Conservation (phyloP, 768 basidiomycete genomes). For the Paxillus ammoniavirescens region DNA sequence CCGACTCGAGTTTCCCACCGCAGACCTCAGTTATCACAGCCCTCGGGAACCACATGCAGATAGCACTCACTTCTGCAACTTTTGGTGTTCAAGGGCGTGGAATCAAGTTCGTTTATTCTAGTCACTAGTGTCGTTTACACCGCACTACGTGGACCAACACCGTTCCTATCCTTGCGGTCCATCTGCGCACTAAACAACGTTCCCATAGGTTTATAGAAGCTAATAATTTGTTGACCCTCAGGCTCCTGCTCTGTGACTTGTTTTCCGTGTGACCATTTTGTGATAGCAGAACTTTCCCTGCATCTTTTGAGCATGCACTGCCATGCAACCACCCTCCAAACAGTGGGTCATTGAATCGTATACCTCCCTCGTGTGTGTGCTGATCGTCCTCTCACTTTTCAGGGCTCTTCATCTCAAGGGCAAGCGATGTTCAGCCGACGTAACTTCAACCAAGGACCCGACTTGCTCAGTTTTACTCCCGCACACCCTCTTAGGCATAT, state of each 20-base stretch:
- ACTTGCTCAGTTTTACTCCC: not conserved
- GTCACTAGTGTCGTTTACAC: constrained; percentile 10
- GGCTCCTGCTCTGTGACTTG: constrained; percentile 19
- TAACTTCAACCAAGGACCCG: not conserved
- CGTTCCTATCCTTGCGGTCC: not conserved
- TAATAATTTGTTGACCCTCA: constrained; percentile 16
- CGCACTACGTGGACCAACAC: constrained; percentile 14
- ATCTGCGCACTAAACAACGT: not conserved
- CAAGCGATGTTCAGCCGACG: constrained; percentile 7
- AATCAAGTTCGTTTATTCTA: constrained; percentile 14
- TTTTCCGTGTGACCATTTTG: constrained; percentile 23
- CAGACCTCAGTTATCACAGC: not conserved
- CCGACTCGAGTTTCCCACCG: too few species aligned
- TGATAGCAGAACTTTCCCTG: constrained; percentile 14
- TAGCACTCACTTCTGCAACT: not conserved
- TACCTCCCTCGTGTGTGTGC: not conserved
- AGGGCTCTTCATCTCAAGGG: constrained; percentile 32
- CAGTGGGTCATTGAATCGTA: constrained; percentile 23
- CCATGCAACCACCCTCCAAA: constrained; percentile 33
- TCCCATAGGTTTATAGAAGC: constrained; percentile 19
- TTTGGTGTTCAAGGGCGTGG: constrained; percentile 8
- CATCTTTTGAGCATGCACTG: constrained; percentile 16
- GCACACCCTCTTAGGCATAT: constrained; percentile 14
- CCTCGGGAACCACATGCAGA: constrained; percentile 4
- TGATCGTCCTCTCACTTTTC: constrained; percentile 21